These are phyloP conservation scores for Kodamaea nitidulidarum DNA, from an alignment of 805 yeast species.

Conservation along the genomic window DNA sequence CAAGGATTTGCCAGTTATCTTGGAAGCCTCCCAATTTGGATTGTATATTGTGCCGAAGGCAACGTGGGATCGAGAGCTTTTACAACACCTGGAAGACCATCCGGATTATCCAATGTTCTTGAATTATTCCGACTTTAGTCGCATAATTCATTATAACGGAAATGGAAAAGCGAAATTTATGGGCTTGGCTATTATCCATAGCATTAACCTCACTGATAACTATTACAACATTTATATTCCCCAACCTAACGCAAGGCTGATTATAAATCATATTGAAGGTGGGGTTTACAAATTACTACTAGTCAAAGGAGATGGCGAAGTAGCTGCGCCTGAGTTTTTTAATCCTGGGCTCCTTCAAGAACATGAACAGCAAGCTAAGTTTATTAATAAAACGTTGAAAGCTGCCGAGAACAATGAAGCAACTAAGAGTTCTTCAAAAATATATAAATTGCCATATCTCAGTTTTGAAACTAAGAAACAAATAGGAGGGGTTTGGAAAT, in stretches of 20 bases:
- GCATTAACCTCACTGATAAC: slow-evolving; percentile 41
- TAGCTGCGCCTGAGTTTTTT: slow-evolving; percentile 56
- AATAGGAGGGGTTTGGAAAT: slow-evolving; percentile 55
- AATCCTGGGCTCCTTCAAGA: slow-evolving; percentile 22
- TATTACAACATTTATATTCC: slow-evolving; percentile 60
- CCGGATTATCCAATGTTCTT: slow-evolving; percentile 16
- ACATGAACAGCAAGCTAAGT: slow-evolving; percentile 20
- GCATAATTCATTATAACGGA: not conserved
- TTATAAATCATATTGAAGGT: slow-evolving; percentile 6
- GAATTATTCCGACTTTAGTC: slow-evolving; percentile 14
- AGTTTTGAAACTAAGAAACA: slow-evolving; percentile 31
- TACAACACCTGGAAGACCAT: not conserved
- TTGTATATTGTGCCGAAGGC: slow-evolving; percentile 28
- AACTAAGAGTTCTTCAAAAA: not conserved
- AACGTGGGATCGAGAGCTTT: slow-evolving; percentile 5
- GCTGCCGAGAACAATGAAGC: slow-evolving; percentile 1
- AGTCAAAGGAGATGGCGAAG: slow-evolving; percentile 60
- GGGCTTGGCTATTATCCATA: slow-evolving; percentile 65
- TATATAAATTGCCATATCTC: slow-evolving; percentile 17
- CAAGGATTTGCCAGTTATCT: slow-evolving; percentile 24
- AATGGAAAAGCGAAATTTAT: slow-evolving; percentile 22
- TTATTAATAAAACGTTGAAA: slow-evolving; percentile 6
- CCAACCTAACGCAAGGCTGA: slow-evolving; percentile 14
- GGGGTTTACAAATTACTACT: slow-evolving; percentile 37
- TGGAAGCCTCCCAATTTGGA: slow-evolving; percentile 43